These are phyloP conservation scores for Fusarium sp. DNA, from an alignment of 2,329 filamentous ascomycete species.

Conservation along the genomic window DNA sequence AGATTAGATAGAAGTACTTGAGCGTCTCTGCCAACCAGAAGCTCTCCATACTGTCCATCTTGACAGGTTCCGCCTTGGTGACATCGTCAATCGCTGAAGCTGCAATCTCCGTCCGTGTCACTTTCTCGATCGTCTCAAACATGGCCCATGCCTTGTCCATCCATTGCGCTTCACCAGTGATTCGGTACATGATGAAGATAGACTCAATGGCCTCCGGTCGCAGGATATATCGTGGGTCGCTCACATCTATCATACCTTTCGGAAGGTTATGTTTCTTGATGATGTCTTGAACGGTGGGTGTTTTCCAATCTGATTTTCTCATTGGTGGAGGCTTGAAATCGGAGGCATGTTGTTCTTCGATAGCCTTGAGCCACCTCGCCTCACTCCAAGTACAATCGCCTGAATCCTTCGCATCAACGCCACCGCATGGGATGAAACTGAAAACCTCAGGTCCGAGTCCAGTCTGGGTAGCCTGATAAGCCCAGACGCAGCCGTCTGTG, in stretches of 20 bases:
- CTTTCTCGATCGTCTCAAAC: constrained; percentile 75
- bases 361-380: constrained; percentile 50
- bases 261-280: constrained; percentile 57
- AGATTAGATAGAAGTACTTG: constrained; percentile 77
- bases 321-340: constrained; percentile 46
- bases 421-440: constrained; percentile 62
- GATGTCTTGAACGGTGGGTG: constrained; percentile 46
- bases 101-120: constrained; percentile 74
- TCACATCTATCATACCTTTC: constrained; percentile 69
- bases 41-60: constrained; percentile 78
- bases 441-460: constrained; percentile 73
- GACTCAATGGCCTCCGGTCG: constrained; percentile 85
- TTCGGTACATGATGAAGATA: constrained; percentile 83
- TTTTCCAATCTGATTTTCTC: constrained; percentile 45
- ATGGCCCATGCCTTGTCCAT: constrained; percentile 81
- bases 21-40: constrained; percentile 81
- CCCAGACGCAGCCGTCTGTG: constrained; percentile 75
- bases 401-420: constrained; percentile 44
- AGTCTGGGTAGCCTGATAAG: constrained; percentile 71
- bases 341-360: constrained; percentile 45
- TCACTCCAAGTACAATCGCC: constrained; percentile 57
- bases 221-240: constrained; percentile 74
- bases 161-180: constrained; percentile 77
- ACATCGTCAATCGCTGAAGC: constrained; percentile 79
- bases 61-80: constrained; percentile 51